Base-by-base conservation (phyloP, 352 stramenopile species). In the Globisporangium viniferum region DNA sequence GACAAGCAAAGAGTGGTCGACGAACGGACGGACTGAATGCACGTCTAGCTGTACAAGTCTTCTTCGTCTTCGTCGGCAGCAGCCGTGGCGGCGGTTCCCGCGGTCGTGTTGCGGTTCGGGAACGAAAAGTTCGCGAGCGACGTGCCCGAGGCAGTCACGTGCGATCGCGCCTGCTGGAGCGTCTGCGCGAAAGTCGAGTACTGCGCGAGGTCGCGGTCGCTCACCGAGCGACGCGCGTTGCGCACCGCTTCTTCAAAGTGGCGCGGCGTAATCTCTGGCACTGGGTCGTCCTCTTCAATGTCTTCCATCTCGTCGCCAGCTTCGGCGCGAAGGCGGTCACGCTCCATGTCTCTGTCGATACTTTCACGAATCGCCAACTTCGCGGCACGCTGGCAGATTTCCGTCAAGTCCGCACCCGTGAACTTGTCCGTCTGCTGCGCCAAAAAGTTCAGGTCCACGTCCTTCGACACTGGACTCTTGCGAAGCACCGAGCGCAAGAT, bases 291-390 rank as follows among this genome's bases (percentile, higher is more conserved):
- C 51, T 98, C 90, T 68, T 98, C 97, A 41, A 98, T 86, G 69
- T 95, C 87, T 59, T 95, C 88, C 79, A 90, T 91, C 67, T 92
- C 87, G 59, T 92, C 87, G 27, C 86, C 93, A 58, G 93, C 91
- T 75, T 99, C 97, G 5, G 87, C 88, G 53, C 93, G 90, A 48
- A 99, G 90, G 49, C 96, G 92, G 64, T 99, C 93, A 46, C 97
- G 92, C 78, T 99, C 97, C 85, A 99, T 99, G 74, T 99, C 97
- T 64, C 96, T 91, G 75, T 98, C 93, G 75, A 99, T 99, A 72
- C 97, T 98, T 81, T 99, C 97, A n/a, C 97, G 92, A 76, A 99
- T 99, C 2, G 97, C 98, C 64, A 99, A 76, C 84, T 99, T 99
- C 66, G 96, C 98, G n/a, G 98, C 98, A 41, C 95, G 92, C 82